A percentile compares a stretch with the other conserved stretches of the same genome.
Evolutionary conservation across 345 rosid species (phyloP).

Genomic region (Gossypium anomalum): DNA sequence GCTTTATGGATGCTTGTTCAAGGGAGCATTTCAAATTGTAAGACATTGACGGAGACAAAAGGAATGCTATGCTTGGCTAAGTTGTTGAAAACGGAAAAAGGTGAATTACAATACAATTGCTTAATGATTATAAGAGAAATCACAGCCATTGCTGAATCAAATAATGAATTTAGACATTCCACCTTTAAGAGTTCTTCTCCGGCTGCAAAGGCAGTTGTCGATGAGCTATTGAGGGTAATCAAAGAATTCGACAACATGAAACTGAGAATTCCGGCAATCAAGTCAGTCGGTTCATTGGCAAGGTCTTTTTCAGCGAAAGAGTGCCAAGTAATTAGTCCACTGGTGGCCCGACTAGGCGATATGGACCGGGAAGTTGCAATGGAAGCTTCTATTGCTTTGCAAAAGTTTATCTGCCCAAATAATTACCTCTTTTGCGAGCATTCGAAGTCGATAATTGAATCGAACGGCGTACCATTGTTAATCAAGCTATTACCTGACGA

Average conservation of each 20-base stretch:
- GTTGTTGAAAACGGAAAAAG: slow-evolving; percentile 55
- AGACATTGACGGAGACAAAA: slow-evolving; percentile 72
- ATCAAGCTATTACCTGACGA: slow-evolving; percentile 42
- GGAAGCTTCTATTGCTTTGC: slow-evolving; percentile 63
- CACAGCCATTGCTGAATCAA: slow-evolving; percentile 60
- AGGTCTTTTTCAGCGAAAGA: slow-evolving; percentile 80
- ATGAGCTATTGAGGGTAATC: slow-evolving; percentile 1
- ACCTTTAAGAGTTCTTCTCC: slow-evolving; percentile 55
- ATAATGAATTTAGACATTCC: slow-evolving; percentile 58
- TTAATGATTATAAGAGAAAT: slow-evolving; percentile 70
- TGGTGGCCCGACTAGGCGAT: slow-evolving; percentile 51
- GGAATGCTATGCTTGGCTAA: slow-evolving; percentile 83
- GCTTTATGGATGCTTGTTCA: slow-evolving; percentile 80
- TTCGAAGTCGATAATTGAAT: slow-evolving; percentile 26
- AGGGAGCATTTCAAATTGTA: slow-evolving; percentile 53
- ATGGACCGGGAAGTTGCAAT: slow-evolving; percentile 47
- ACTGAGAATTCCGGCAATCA: slow-evolving; percentile 44
- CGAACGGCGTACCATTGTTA: slow-evolving; percentile 39
- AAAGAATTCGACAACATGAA: neutral
- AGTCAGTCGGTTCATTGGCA: slow-evolving; percentile 72
- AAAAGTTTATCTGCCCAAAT: slow-evolving; percentile 51
- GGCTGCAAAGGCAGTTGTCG: slow-evolving; percentile 49
- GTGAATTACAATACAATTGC: slow-evolving; percentile 32
- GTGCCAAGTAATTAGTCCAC: slow-evolving; percentile 48
- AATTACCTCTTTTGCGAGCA: slow-evolving; percentile 54